Evolutionary conservation across 2,329 filamentous ascomycete species (phyloP).

Genomic region (Nannizziopsis arthrosporioides): DNA sequence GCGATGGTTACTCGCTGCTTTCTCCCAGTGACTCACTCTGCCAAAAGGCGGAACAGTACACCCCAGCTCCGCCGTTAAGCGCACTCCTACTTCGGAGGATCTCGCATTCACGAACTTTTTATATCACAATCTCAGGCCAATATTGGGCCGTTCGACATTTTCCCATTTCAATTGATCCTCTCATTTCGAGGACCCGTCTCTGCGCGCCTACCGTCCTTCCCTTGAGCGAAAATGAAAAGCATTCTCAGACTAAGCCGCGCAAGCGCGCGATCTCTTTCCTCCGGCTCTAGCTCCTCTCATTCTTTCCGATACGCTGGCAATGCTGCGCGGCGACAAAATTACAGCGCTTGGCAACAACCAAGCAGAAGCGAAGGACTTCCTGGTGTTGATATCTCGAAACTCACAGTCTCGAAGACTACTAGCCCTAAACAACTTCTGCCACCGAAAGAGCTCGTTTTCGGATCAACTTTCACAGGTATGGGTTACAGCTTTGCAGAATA

Average conservation of each 20-base stretch:
- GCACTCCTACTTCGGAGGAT: background rate
- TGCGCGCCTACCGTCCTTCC: background rate
- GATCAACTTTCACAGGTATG: conserved; percentile 75
- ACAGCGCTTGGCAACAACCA: conserved; percentile 29
- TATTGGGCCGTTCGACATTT: background rate
- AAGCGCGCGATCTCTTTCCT: conserved; percentile 6
- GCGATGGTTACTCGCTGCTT: too few species aligned
- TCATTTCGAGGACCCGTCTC: background rate
- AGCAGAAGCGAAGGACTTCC: conserved; percentile 36
- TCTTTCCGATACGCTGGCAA: conserved; percentile 5
- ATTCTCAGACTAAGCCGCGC: conserved; percentile 3
- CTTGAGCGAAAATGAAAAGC: conserved; percentile 1
- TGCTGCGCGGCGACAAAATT: conserved; percentile 33
- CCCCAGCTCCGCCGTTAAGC: conserved; percentile 10
- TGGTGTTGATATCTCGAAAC: conserved; percentile 64
- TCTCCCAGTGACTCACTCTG: background rate
- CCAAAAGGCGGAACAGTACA: background rate
- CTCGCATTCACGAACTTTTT: background rate
- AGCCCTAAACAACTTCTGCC: conserved; percentile 63
- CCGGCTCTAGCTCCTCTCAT: background rate
- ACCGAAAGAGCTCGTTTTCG: conserved; percentile 77
- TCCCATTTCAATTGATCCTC: background rate
- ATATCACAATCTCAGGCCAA: background rate
- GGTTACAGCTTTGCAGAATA: background rate
- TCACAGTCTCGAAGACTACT: conserved; percentile 61